These are phyloP conservation scores for Pneumocystis wakefieldiae DNA, from an alignment of 1,139 yeast species.

Conservation along the genomic window DNA sequence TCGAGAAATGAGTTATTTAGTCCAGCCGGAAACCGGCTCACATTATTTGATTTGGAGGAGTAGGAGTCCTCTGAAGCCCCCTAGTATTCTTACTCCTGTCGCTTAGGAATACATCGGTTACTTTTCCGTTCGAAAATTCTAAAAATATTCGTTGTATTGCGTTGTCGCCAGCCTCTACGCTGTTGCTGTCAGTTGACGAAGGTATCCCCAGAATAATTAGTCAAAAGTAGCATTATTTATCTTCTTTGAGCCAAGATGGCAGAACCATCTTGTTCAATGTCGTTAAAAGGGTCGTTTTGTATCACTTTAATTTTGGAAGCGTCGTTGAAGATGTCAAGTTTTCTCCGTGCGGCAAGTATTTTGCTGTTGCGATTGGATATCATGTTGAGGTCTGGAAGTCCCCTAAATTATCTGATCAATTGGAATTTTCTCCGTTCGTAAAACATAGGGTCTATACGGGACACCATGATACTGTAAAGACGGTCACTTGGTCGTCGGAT, in stretches of 20 bases:
- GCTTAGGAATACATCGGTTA: constrained; percentile 53
- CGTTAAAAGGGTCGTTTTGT: constrained; percentile 70
- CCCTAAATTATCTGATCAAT: constrained; percentile 47
- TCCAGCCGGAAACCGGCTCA: constrained; percentile 90
- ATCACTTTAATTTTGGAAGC: constrained; percentile 86
- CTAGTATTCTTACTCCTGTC: background rate
- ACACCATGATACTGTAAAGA: constrained; percentile 68
- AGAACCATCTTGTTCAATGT: constrained; percentile 84
- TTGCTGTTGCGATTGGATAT: constrained; percentile 74
- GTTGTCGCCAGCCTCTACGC: constrained; percentile 63
- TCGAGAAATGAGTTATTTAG: constrained; percentile 74
- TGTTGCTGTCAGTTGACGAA: constrained; percentile 70
- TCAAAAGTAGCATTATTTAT: background rate
- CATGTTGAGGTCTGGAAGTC: constrained; percentile 90
- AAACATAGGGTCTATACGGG: constrained; percentile 86
- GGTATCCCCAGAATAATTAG: constrained; percentile 1
- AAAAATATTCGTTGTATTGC: constrained; percentile 70
- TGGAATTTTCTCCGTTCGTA: constrained; percentile 92
- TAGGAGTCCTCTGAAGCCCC: constrained; percentile 6
- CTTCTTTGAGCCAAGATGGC: constrained; percentile 38
- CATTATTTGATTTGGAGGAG: constrained; percentile 72
- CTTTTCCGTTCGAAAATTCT: constrained; percentile 85
- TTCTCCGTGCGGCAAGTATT: constrained; percentile 75
- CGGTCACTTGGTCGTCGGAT: constrained; percentile 78
- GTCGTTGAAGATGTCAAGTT: constrained; percentile 59